phyloP scores from a whole-genome alignment of 768 basidiomycete species.

The Naganishia vishniacii region DNA sequence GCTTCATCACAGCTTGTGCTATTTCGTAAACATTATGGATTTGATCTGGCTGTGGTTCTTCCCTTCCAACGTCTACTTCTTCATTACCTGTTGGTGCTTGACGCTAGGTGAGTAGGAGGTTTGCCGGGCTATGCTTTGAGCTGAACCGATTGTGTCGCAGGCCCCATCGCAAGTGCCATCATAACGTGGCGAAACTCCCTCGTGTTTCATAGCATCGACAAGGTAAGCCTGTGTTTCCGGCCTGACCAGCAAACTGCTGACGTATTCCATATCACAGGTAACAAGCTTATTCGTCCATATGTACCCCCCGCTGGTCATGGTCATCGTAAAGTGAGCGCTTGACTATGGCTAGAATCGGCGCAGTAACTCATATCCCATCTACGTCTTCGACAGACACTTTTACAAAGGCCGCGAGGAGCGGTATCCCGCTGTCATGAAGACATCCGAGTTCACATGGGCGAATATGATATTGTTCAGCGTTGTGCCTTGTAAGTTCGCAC shows the following conservation, averaged over 20 bases:
- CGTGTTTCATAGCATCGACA: slow-evolving; percentile 95
- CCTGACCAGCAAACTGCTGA: neutral
- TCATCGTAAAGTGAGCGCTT: slow-evolving; percentile 58
- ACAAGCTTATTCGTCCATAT: slow-evolving; percentile 93
- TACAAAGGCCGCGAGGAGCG: slow-evolving; percentile 53
- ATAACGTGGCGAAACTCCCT: slow-evolving; percentile 98
- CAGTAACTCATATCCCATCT: neutral
- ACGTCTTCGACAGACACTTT: slow-evolving; percentile 17
- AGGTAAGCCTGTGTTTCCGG: slow-evolving; percentile 46
- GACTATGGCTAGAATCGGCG: neutral
- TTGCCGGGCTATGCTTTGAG: no score
- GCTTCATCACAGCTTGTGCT: slow-evolving; percentile 57
- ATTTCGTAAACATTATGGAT: slow-evolving; percentile 86
- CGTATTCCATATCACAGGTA: slow-evolving; percentile 49
- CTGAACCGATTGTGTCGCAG: slow-evolving; percentile 27
- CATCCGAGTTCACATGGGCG: slow-evolving; percentile 66
- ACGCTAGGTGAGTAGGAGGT: slow-evolving; percentile 58
- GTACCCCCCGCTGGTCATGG: slow-evolving; percentile 84
- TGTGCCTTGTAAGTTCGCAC: slow-evolving; percentile 64
- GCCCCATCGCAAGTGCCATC: slow-evolving; percentile 83
- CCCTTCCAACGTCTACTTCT: slow-evolving; percentile 69
- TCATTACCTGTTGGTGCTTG: slow-evolving; percentile 86
- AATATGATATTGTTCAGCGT: slow-evolving; percentile 72
- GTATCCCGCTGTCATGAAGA: slow-evolving; percentile 73
- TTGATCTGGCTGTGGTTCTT: slow-evolving; percentile 87